Base-by-base conservation (phyloP, 495 filamentous ascomycete genomes). In the Penicillium malachiteum region DNA sequence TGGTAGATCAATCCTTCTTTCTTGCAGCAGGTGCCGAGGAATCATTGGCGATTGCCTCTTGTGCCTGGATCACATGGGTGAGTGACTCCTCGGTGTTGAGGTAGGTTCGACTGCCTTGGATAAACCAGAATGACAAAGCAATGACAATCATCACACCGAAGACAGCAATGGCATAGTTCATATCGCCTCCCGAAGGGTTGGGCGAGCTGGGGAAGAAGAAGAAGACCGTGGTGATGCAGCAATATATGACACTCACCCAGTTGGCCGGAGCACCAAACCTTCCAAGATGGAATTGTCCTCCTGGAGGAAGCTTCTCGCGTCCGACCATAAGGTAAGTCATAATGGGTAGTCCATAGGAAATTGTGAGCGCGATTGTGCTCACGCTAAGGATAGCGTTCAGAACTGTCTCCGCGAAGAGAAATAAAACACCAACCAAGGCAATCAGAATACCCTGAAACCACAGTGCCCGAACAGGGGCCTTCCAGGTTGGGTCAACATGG, bases 101-200 rank as follows among this genome's bases (percentile, higher is more conserved):
- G 56, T 74, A 76, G 6, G 67, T 71, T 8, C 58, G 54, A 30
- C 56, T 56, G 0, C 75, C 75, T 37, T 68, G 61, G 2, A 78
- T 7, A 38, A 71, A 68, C 75, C 75, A 78, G 50, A 78, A 78
- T 5, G 60, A 65, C 7, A 76, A 21, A 1, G 75, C 60, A 57
- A 76, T 72, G 3, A 76, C 69, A 35, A 78, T 60, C 75, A 78
- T 78, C 13, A 77, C 75, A 0, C 75, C 75, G 54, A 77, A 78
- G 5, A 78, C 75, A 0, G 66, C 75, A 58, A 78, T 76, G 8
- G 75, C 75, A 33, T 73, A 78, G 41, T 78, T 78, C 75, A 77
- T 78, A 21, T 76, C 72, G 12, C 65, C 56, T 0, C 71, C 62
- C 0, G 69, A 55, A 0, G 75, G 75, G 26, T 71, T 69, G n/a